A percentile compares a stretch with the other conserved stretches of the same genome.
phyloP scores from a whole-genome alignment of 306 rosid species.

The Sesbania bispinosa region DNA sequence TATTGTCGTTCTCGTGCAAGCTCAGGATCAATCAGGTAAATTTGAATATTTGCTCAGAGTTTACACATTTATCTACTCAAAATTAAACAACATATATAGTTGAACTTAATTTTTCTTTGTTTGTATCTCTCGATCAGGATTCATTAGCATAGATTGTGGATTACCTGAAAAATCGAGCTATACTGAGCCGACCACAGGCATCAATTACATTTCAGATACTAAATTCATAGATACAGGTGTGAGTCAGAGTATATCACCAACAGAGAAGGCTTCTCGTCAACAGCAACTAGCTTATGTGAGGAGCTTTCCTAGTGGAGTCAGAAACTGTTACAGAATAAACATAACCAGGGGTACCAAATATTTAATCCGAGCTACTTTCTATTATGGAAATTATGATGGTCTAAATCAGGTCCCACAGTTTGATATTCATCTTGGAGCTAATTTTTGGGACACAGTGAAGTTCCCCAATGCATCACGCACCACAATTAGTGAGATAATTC shows the following conservation, averaged over 20 bases:
- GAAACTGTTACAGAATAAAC: conserved; percentile 55
- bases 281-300: conserved; percentile 31
- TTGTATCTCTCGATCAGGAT: conserved; percentile 33
- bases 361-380: conserved; percentile 35
- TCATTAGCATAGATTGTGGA: conserved; percentile 61
- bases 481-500: conserved; percentile 27
- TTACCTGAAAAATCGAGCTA: conserved; percentile 25
- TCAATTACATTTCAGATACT: conserved; percentile 48
- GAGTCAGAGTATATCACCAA: neutral
- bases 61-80: neutral
- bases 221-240: conserved; percentile 38
- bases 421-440: conserved; percentile 47
- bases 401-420: conserved; percentile 33
- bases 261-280: neutral
- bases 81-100: neutral
- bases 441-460: conserved; percentile 32
- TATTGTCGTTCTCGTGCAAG: too few relatives aligned
- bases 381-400: conserved; percentile 49
- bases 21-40: conserved; percentile 3
- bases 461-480: neutral
- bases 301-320: conserved; percentile 52
- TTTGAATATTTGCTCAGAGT: neutral
- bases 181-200: conserved; percentile 17
- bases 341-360: conserved; percentile 30
- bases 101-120: neutral